Conservation (phyloP, 495 filamentous ascomycete species). For the Penicillium arizonense region DNA sequence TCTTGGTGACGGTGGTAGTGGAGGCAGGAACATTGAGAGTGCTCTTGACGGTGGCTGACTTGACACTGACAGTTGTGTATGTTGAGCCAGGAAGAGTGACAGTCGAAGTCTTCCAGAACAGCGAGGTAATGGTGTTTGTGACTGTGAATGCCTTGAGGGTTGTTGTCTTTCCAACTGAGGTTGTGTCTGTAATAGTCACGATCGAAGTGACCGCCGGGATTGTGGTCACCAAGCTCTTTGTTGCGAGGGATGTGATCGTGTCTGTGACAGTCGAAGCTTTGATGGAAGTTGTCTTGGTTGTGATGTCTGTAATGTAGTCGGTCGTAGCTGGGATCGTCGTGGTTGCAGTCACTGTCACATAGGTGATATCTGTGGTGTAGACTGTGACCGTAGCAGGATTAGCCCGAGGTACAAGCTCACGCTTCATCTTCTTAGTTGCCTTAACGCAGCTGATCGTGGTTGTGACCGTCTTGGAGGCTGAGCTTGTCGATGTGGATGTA, state of each 20-base stretch:
- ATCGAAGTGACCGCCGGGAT: conserved; percentile 3
- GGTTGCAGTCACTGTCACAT: background rate
- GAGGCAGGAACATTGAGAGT: background rate
- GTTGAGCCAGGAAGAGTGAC: conserved; percentile 1
- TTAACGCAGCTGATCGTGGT: conserved; percentile 8
- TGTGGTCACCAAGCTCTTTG: background rate
- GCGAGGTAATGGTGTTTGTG: background rate
- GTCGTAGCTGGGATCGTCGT: background rate
- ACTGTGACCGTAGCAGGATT: background rate
- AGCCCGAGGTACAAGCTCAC: background rate
- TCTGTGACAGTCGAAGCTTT: conserved; percentile 1
- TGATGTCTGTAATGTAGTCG: conserved; percentile 1
- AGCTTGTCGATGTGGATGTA: conserved; percentile 6
- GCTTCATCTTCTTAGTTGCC: background rate
- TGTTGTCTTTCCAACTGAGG: conserved; percentile 6
- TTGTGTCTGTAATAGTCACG: background rate
- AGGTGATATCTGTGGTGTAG: conserved; percentile 1
- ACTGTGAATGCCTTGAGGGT: conserved; percentile 7
- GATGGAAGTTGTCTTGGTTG: conserved; percentile 4
- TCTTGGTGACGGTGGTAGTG: background rate
- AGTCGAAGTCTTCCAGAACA: background rate
- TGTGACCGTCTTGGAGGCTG: background rate
- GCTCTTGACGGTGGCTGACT: conserved; percentile 3
- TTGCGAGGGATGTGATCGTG: conserved; percentile 2
- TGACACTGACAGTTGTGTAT: conserved; percentile 1